A percentile compares a stretch with the other conserved stretches of the same genome.
These are phyloP conservation scores for Zygosaccharomyces sapae DNA, from an alignment of 1,139 yeast species.

Conservation along the genomic window DNA sequence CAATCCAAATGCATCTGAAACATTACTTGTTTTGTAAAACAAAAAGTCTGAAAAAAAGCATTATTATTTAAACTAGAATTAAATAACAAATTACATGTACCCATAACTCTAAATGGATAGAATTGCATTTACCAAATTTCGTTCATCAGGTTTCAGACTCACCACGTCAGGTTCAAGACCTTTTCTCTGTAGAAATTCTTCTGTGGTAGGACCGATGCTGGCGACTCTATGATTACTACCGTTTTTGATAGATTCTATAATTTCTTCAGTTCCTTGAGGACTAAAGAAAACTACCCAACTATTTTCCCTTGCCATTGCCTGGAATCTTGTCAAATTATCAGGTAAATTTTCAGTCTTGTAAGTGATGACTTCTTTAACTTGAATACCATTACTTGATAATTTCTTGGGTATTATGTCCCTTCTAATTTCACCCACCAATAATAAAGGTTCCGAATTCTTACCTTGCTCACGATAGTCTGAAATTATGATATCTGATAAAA, in stretches of 20 bases:
- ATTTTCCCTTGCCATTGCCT: constrained; percentile 14
- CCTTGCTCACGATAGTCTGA: constrained; percentile 35
- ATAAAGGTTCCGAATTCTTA: constrained; percentile 42
- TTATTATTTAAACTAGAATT: constrained; percentile 50
- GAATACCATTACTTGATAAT: constrained; percentile 44
- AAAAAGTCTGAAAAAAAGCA: constrained; percentile 22
- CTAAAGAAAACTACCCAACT: constrained; percentile 83
- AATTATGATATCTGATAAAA: constrained; percentile 62
- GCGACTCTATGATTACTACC: constrained; percentile 48
- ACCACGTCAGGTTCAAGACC: constrained; percentile 60
- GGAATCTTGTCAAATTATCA: constrained; percentile 45
- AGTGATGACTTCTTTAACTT: constrained; percentile 60
- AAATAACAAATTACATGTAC: not conserved
- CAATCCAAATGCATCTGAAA: constrained; percentile 62
- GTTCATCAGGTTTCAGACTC: constrained; percentile 71
- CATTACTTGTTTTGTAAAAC: constrained; percentile 47
- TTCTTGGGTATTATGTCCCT: constrained; percentile 74
- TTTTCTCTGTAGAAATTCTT: constrained; percentile 50
- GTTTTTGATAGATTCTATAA: constrained; percentile 46
- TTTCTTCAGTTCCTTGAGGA: constrained; percentile 76
- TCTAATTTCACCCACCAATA: constrained; percentile 82
- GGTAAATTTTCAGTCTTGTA: constrained; percentile 59
- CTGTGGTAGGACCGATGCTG: constrained; percentile 92
- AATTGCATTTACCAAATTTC: constrained; percentile 45
- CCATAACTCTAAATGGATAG: constrained; percentile 7